A percentile compares a stretch with the other conserved stretches of the same genome.
Conservation (phyloP, 2,329 filamentous ascomycete genomes). For the Emericellopsis cladophorae region DNA sequence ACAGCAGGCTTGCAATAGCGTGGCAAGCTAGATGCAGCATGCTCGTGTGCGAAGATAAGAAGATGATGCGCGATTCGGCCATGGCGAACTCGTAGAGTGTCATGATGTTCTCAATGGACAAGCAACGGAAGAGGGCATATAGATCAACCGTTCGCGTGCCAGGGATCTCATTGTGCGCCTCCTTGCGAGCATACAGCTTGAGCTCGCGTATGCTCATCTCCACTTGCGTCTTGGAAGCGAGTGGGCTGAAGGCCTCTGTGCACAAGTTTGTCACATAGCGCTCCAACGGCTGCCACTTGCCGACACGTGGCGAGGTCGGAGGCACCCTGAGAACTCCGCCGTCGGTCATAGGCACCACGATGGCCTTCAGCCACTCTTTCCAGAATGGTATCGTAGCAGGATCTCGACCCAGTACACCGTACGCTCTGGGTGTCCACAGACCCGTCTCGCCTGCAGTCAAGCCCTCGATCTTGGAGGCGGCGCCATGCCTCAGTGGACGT, state of each 20-base stretch:
- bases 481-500: conserved; percentile 81
- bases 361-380: conserved; percentile 95
- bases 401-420: conserved; percentile 83
- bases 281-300: conserved; percentile 92
- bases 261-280: conserved; percentile 95
- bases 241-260: conserved; percentile 83
- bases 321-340: conserved; percentile 73
- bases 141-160: conserved; percentile 85
- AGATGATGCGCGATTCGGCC: conserved; percentile 87
- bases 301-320: conserved; percentile 77
- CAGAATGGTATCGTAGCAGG: conserved; percentile 77
- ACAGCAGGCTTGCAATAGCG: conserved; percentile 74
- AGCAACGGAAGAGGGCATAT: conserved; percentile 79
- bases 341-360: conserved; percentile 92
- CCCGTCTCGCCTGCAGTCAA: conserved; percentile 91
- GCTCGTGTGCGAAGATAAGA: conserved; percentile 86
- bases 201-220: conserved; percentile 84
- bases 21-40: conserved; percentile 92
- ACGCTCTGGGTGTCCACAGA: conserved; percentile 88
- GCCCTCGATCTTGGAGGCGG: conserved; percentile 93
- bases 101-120: conserved; percentile 87
- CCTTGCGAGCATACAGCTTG: conserved; percentile 82
- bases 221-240: conserved; percentile 90
- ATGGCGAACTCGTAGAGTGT: conserved; percentile 88
- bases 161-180: conserved; percentile 84